phyloP scores from a whole-genome alignment of 305 asterid species.

The Fraxinus platypoda region DNA sequence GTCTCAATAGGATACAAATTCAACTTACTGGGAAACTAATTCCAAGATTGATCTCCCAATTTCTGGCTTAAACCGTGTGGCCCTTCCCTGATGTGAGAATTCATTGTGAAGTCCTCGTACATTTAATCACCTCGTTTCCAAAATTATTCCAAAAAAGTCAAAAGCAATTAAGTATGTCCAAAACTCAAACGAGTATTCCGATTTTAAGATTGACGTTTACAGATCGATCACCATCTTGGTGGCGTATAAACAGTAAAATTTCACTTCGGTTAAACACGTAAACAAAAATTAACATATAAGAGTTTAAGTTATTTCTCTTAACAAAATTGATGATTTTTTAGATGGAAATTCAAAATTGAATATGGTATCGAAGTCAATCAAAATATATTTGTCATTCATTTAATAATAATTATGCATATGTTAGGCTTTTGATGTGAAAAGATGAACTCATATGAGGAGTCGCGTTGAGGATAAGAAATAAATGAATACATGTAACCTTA shows the following conservation, averaged over 20 bases:
- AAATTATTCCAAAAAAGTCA: not conserved
- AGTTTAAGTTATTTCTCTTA: no score
- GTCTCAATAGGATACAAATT: not conserved
- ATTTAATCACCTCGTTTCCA: not conserved
- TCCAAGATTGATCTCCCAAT: not conserved
- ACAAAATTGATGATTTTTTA: no score
- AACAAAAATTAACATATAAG: no score
- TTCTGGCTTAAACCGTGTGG: not conserved
- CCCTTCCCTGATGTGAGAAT: not conserved
- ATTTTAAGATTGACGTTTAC: no score
- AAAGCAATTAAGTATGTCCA: not conserved
- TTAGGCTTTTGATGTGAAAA: not conserved
- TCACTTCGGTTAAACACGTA: no score
- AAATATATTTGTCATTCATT: not conserved
- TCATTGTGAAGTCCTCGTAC: not conserved
- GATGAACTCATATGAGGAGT: not conserved
- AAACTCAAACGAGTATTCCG: no score
- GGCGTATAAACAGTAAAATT: no score
- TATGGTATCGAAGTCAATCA: no score
- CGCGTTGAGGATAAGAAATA: not conserved
- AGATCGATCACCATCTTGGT: no score
- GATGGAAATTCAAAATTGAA: no score
- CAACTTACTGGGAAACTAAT: not conserved
- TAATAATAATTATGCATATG: no score
- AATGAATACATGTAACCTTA: not conserved